phyloP scores from a whole-genome alignment of 73 alveolate species.

The Halteria grandinella region DNA sequence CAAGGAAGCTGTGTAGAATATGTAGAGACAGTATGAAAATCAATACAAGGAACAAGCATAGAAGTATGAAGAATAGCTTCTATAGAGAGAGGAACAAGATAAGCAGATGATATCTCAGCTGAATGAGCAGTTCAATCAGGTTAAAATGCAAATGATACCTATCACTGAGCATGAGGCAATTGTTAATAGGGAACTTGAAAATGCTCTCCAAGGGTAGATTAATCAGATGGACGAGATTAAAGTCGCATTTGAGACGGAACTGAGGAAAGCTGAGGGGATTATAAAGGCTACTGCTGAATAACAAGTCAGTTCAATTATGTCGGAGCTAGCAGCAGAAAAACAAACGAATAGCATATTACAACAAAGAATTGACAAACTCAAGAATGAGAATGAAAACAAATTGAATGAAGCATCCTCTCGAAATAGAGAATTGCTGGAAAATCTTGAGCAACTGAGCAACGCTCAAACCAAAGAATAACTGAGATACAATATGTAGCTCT shows the following conservation, averaged over 20 bases:
- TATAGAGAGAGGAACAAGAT: too few relatives aligned
- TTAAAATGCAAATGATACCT: too few relatives aligned
- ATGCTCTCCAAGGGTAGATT: neutral
- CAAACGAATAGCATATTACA: too few relatives aligned
- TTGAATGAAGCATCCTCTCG: neutral
- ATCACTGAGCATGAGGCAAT: conserved; percentile 38
- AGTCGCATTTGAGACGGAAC: conserved; percentile 15
- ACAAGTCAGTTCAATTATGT: conserved; percentile 1
- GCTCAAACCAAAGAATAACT: too few relatives aligned
- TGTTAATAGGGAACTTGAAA: neutral
- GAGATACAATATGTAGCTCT: too few relatives aligned
- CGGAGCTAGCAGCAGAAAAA: neutral
- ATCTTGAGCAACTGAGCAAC: neutral
- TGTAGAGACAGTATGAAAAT: neutral
- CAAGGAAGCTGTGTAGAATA: neutral
- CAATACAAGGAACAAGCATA: neutral
- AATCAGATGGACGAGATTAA: conserved; percentile 12
- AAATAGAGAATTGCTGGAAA: neutral
- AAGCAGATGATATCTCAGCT: too few relatives aligned
- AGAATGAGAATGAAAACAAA: neutral
- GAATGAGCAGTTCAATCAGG: too few relatives aligned
- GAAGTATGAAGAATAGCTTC: too few relatives aligned
- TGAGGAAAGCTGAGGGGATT: conserved; percentile 27
- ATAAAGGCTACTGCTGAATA: neutral
- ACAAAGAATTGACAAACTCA: too few relatives aligned